Conservation (phyloP, 1,284 basidiomycete genomes). For the Xerocomus nothofagi region DNA sequence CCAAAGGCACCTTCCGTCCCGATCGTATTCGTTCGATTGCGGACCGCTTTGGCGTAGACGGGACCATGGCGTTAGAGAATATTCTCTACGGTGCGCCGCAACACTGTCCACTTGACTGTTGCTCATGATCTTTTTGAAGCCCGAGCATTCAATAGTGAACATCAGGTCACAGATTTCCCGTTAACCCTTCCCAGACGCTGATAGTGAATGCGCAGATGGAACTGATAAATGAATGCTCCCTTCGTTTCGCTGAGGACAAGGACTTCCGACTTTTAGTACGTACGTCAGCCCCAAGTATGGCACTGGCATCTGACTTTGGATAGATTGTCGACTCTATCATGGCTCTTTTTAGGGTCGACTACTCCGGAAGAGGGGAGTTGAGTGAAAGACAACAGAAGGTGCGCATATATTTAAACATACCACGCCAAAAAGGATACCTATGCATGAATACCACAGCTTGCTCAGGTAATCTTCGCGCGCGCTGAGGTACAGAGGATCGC, state of each 20-base stretch:
- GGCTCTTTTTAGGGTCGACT: conserved; percentile 93
- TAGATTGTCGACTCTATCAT: conserved; percentile 94
- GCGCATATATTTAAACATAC: conserved; percentile 1
- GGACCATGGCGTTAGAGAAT: conserved; percentile 84
- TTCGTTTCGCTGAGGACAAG: conserved; percentile 81
- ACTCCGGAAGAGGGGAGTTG: conserved; percentile 86
- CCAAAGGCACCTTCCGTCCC: conserved; percentile 86
- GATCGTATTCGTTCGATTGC: conserved; percentile 89
- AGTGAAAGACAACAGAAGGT: conserved; percentile 92
- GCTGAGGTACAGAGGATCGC: conserved; percentile 1
- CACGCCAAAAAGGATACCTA: background rate
- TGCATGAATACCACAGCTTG: conserved; percentile 46
- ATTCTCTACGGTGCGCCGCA: conserved; percentile 69
- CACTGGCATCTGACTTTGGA: conserved; percentile 13
- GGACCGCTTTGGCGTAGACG: conserved; percentile 87
- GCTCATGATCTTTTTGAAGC: conserved; percentile 41
- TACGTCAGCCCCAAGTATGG: conserved; percentile 28
- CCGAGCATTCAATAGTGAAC: conserved; percentile 85
- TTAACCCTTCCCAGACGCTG: conserved; percentile 6
- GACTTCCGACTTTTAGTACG: conserved; percentile 74
- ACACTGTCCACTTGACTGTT: background rate
- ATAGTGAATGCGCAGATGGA: conserved; percentile 61
- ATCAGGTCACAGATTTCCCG: conserved; percentile 54
- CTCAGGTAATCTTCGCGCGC: conserved; percentile 46
- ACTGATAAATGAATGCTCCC: conserved; percentile 81